Conservation (phyloP, 1,284 basidiomycete genomes). For the Xerocomus nothofagi region DNA sequence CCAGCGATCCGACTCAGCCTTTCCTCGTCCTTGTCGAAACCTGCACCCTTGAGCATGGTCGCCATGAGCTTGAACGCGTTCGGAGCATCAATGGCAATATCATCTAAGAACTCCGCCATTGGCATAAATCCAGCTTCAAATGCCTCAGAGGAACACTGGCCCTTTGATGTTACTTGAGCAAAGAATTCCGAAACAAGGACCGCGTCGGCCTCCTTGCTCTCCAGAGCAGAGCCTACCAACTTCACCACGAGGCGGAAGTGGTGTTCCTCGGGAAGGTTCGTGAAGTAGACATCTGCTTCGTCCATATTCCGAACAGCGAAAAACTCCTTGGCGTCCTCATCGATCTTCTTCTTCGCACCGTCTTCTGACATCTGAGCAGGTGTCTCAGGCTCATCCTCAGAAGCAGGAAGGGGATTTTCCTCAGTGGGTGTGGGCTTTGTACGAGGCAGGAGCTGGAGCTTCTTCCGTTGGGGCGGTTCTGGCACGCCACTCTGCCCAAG, state of each 20-base stretch:
- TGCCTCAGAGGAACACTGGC: conserved; percentile 49
- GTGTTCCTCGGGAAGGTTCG: conserved; percentile 63
- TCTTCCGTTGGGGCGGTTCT: conserved; percentile 62
- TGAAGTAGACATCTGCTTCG: conserved; percentile 87
- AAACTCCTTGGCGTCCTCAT: conserved; percentile 77
- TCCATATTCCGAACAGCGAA: conserved; percentile 76
- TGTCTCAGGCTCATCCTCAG: conserved; percentile 53
- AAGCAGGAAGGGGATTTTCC: conserved; percentile 49
- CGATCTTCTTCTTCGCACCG: conserved; percentile 76
- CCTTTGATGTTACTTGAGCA: conserved; percentile 53
- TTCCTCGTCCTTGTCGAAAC: conserved; percentile 60
- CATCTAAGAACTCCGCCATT: conserved; percentile 77
- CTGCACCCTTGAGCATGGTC: conserved; percentile 67
- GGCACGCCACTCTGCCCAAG: conserved; percentile 34
- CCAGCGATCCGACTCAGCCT: conserved; percentile 52
- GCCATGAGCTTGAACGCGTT: conserved; percentile 80
- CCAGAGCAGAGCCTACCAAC: conserved; percentile 69
- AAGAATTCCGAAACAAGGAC: conserved; percentile 74
- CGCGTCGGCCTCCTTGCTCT: conserved; percentile 85
- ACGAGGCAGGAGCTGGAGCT: conserved; percentile 60
- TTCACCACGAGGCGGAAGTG: conserved; percentile 71
- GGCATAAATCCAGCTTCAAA: conserved; percentile 71
- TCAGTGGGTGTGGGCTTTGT: conserved; percentile 39
- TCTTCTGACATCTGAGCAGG: conserved; percentile 64
- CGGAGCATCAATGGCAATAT: conserved; percentile 87